phyloP scores from a whole-genome alignment of 768 basidiomycete genomes.

The Pulveroboletus sp. region DNA sequence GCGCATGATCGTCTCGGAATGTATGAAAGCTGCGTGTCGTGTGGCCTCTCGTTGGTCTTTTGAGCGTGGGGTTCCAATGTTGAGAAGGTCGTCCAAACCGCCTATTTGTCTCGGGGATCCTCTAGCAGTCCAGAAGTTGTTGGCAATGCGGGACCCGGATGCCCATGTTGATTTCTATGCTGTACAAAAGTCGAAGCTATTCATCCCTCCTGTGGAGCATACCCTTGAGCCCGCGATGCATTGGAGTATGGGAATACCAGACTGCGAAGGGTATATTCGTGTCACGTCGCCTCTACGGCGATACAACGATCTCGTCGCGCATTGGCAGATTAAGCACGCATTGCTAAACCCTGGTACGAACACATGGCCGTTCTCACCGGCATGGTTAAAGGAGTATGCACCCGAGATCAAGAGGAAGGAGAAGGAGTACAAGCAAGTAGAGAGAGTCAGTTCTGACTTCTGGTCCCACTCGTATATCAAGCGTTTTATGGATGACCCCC shows the following conservation, averaged over 20 bases:
- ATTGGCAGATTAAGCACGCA: slow-evolving; percentile 92
- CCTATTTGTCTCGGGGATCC: slow-evolving; percentile 30
- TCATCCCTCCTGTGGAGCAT: slow-evolving; percentile 40
- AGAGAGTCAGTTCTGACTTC: slow-evolving; percentile 33
- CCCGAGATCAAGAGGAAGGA: slow-evolving; percentile 38
- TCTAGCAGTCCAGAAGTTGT: slow-evolving; percentile 40
- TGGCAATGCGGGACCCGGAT: slow-evolving; percentile 44
- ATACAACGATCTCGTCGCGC: slow-evolving; percentile 74
- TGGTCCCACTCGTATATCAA: slow-evolving; percentile 43
- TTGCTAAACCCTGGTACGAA: slow-evolving; percentile 43
- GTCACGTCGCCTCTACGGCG: slow-evolving; percentile 88
- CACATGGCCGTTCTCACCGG: slow-evolving; percentile 42
- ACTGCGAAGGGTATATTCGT: slow-evolving; percentile 77
- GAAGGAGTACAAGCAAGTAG: slow-evolving; percentile 27
- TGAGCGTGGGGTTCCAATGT: slow-evolving; percentile 57
- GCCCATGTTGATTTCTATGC: slow-evolving; percentile 43
- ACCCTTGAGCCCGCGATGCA: slow-evolving; percentile 60
- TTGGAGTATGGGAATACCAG: slow-evolving; percentile 63
- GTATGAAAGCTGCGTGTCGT: slow-evolving; percentile 79
- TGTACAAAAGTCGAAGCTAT: slow-evolving; percentile 32
- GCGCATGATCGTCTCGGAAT: slow-evolving; percentile 65
- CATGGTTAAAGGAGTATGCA: slow-evolving; percentile 45
- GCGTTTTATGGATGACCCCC: slow-evolving; percentile 33
- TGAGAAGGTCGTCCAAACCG: slow-evolving; percentile 52
- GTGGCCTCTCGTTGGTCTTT: slow-evolving; percentile 69